phyloP scores from a whole-genome alignment of 805 yeast genomes.

The Geotrichum ghanense region DNA sequence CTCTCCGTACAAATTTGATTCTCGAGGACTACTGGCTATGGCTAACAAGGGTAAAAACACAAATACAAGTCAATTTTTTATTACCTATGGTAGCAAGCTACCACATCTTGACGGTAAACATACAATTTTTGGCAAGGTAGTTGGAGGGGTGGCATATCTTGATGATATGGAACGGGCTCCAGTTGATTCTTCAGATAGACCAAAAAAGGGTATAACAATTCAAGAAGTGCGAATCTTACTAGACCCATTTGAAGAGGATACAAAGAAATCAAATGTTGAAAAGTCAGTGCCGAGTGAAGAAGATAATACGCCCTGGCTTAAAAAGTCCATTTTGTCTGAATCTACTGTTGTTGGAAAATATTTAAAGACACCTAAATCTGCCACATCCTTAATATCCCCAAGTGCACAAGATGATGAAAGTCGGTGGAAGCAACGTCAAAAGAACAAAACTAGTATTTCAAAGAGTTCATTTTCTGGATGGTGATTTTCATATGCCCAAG shows the following conservation, averaged over 20 bases:
- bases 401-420: conserved; percentile 1
- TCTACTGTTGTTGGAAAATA: conserved; percentile 15
- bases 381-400: not conserved
- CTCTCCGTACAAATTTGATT: conserved; percentile 48
- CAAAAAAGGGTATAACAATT: conserved; percentile 34
- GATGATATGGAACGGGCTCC: conserved; percentile 47
- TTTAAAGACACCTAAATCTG: conserved; percentile 5
- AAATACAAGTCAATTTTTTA: conserved; percentile 84
- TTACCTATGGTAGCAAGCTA: conserved; percentile 53
- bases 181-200: conserved; percentile 31
- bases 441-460: conserved; percentile 11
- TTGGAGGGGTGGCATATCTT: conserved; percentile 30
- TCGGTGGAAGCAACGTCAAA: conserved; percentile 5
- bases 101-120: conserved; percentile 71
- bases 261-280: conserved; percentile 2
- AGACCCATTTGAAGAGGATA: conserved; percentile 15
- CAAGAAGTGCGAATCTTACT: conserved; percentile 8
- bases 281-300: conserved; percentile 4
- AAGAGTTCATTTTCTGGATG: conserved; percentile 17
- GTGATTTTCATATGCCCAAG: conserved; percentile 6
- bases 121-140: conserved; percentile 64
- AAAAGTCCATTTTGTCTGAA: conserved; percentile 5
- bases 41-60: conserved; percentile 92
- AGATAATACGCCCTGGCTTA: conserved; percentile 18
- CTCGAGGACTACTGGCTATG: conserved; percentile 77